phyloP scores from a whole-genome alignment of 192 early-diverging fungal genomes.

The Backusella macrospora region DNA sequence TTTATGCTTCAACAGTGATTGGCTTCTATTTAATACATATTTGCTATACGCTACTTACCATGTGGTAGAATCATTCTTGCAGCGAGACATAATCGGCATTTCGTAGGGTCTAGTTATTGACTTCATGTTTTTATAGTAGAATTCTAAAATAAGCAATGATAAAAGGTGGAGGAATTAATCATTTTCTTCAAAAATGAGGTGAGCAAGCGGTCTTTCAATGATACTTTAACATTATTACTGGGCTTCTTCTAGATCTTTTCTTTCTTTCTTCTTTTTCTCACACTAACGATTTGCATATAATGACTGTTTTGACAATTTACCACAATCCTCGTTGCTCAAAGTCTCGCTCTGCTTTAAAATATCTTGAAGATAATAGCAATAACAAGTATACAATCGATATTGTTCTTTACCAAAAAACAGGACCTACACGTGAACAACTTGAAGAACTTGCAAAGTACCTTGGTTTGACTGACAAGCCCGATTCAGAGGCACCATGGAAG shows the following conservation, averaged over 20 bases:
- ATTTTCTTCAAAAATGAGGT: too few relatives aligned
- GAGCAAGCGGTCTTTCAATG: background rate
- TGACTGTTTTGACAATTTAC: conserved; percentile 34
- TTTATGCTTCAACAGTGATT: too few relatives aligned
- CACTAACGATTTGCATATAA: background rate
- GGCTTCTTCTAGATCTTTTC: background rate
- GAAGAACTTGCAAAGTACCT: conserved; percentile 26
- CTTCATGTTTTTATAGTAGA: too few relatives aligned
- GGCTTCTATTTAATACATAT: too few relatives aligned
- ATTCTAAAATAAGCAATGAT: too few relatives aligned
- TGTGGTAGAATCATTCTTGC: too few relatives aligned
- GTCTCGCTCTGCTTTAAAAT: conserved; percentile 23
- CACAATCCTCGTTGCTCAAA: conserved; percentile 42
- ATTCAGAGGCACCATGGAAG: conserved; percentile 19
- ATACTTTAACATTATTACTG: background rate
- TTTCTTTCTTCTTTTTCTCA: conserved; percentile 9
- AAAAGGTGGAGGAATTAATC: too few relatives aligned
- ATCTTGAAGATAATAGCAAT: conserved; percentile 22
- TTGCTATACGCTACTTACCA: too few relatives aligned
- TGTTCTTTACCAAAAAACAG: conserved; percentile 28
- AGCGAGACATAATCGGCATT: too few relatives aligned
- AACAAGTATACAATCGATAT: conserved; percentile 20
- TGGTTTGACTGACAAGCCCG: conserved; percentile 20
- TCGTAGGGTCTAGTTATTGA: too few relatives aligned
- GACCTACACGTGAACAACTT: conserved; percentile 29